Conservation (phyloP, 148 eudicot genomes). For the Hydrangea macrophylla region DNA sequence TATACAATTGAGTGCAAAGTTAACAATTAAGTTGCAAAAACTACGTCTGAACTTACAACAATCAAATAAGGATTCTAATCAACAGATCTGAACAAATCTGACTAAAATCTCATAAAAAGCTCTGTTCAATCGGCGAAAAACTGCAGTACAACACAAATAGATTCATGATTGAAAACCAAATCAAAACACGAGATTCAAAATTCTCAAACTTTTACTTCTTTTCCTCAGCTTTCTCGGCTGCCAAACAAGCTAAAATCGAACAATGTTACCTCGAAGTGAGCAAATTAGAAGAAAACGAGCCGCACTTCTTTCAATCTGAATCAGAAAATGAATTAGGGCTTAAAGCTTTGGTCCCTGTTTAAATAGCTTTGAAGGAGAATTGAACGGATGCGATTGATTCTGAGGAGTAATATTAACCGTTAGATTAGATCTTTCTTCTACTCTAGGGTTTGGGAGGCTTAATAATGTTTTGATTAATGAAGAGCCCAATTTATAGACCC, state of each 20-base stretch:
- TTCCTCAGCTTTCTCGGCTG: slow-evolving; percentile 2
- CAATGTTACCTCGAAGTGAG: slow-evolving; percentile 8
- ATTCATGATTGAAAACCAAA: not conserved
- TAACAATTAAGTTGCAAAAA: not conserved
- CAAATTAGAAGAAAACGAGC: not conserved
- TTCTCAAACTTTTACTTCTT: too few species aligned
- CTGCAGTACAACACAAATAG: not conserved
- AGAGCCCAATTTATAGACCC: not conserved
- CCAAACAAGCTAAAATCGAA: not conserved
- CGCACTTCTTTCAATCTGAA: not conserved
- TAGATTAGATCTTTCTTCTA: not conserved
- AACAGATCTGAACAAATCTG: not conserved
- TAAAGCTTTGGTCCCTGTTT: not conserved
- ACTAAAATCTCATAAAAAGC: too few species aligned
- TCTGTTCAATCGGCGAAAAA: too few species aligned
- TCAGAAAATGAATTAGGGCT: not conserved
- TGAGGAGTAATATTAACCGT: not conserved
- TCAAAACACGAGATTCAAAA: not conserved
- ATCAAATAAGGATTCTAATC: not conserved
- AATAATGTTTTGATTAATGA: not conserved
- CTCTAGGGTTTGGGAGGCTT: not conserved
- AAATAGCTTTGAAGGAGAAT: not conserved
- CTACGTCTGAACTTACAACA: not conserved
- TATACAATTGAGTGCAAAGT: not conserved
- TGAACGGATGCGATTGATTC: not conserved